These are phyloP conservation scores for Fistulinella staudtii DNA, from an alignment of 1,284 basidiomycete species.

Conservation along the genomic window DNA sequence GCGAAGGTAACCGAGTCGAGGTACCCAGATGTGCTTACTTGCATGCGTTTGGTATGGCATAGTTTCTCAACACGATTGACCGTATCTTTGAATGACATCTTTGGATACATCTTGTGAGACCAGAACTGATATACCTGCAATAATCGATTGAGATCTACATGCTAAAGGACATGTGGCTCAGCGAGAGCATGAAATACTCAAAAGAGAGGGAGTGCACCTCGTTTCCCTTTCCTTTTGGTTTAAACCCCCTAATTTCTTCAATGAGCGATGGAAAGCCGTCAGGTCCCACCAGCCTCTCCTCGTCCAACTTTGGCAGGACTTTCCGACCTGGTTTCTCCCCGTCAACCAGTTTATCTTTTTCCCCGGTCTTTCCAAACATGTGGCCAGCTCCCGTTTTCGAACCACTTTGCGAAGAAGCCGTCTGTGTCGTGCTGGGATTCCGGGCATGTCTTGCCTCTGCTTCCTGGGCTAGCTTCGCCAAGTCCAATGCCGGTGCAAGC, in stretches of 20 bases:
- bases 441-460: constrained; percentile 48
- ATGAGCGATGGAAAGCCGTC: constrained; percentile 78
- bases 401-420: constrained; percentile 42
- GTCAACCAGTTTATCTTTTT: constrained; percentile 30
- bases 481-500: constrained; percentile 46
- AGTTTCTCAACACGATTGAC: constrained; percentile 79
- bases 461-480: constrained; percentile 48
- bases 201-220: constrained; percentile 54
- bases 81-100: constrained; percentile 80
- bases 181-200: not conserved
- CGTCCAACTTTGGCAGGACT: constrained; percentile 63
- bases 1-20: not conserved
- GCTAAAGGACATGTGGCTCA: constrained; percentile 39
- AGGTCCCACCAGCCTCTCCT: constrained; percentile 63
- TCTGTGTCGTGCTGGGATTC: constrained; percentile 12
- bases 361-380: constrained; percentile 20
- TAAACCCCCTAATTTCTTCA: constrained; percentile 69
- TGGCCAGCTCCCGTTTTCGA: constrained; percentile 40
- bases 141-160: constrained; percentile 70
- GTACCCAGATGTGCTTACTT: constrained; percentile 46
- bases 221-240: constrained; percentile 80
- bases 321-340: constrained; percentile 46
- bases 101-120: constrained; percentile 88
- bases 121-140: constrained; percentile 87
- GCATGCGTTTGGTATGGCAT: constrained; percentile 79